Evolutionary conservation across 306 rosid species (phyloP), one percentile per base, ranked within the genome.

Genomic region (Ziziphus jujuba): DNA sequence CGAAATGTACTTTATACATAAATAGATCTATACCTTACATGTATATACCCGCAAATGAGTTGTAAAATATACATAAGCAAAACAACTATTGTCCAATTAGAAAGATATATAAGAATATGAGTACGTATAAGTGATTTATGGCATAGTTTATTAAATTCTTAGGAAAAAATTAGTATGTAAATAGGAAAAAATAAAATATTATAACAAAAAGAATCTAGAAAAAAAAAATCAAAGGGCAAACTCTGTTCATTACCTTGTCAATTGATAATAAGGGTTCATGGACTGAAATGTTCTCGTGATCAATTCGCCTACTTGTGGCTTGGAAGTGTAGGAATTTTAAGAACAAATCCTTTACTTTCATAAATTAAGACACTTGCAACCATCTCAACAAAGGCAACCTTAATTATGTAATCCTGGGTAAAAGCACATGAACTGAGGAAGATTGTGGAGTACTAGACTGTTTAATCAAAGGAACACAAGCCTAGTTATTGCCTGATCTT

Each of bases 391-490:
- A 62, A 57, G 70, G 74, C 51, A 43, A 59, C 38, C 57, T 31
- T 7, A 35, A 40, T 31, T 1, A 43, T 57, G 49, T 21, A 17
- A 24, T 12, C 56, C 56, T 13, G 44, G 24, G 20, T 34, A 58
- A 53, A 69, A 44, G 1, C 45, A 3, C 43, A 40, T 13, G 1
- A 69, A 56, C 8, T 31, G 10, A 15, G 50, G 63, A 15, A 69
- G n/a, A 2, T 6, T 0, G 0, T 0, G 0, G 2, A 69, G 55
- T 5, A 0, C 0, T 22, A 69, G 0, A 16, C 0, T 4, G 6
- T 36, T 17, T 17, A 57, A 21, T 35, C 22, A 20, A 17, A 67
- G 74, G 11, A 70, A 74, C 17, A 4, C 0, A 0, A 65, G 74
- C 31, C n/a, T 4, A 0, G 33, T 53, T 58, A 24, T 2, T 47